phyloP scores from a whole-genome alignment of 352 stramenopile genomes.

The Phytopythium cucurbitacearum region DNA sequence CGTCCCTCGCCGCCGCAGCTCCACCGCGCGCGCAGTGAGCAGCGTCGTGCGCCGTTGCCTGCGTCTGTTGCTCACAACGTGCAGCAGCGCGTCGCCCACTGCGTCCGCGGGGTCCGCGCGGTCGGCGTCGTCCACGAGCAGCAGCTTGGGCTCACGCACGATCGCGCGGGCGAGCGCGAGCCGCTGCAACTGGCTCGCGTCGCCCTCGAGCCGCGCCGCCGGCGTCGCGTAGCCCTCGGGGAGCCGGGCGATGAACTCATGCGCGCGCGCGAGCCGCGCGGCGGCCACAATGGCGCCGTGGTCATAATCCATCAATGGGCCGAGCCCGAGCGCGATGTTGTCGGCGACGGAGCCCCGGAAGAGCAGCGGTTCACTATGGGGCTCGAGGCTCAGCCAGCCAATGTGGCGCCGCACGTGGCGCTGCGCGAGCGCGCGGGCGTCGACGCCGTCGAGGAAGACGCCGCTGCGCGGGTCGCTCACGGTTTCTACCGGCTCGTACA shows the following conservation, averaged over 20 bases:
- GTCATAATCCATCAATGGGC: constrained; percentile 1
- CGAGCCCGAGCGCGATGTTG: constrained; percentile 61
- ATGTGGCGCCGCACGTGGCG: constrained; percentile 54
- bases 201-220: constrained; percentile 87
- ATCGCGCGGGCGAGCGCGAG: constrained; percentile 92
- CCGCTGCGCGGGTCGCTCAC: constrained; percentile 14
- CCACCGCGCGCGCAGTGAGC: no score
- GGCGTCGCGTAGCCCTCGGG: constrained; percentile 88
- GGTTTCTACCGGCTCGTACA: constrained; percentile 50
- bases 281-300: constrained; percentile 80
- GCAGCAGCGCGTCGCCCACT: neutral
- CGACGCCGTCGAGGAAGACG: constrained; percentile 75
- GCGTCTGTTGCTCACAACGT: neutral
- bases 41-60: no score
- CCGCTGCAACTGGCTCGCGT: constrained; percentile 67
- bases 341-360: constrained; percentile 61
- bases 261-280: constrained; percentile 90
- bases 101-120: neutral
- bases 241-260: constrained; percentile 90
- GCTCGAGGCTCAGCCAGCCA: constrained; percentile 47
- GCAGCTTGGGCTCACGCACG: constrained; percentile 81
- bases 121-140: constrained; percentile 87
- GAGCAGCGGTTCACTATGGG: constrained; percentile 24
- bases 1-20: no score
- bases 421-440: constrained; percentile 71